These are phyloP conservation scores for Amphirosellinia nigrospora DNA, from an alignment of 495 filamentous ascomycete genomes.

Conservation along the genomic window DNA sequence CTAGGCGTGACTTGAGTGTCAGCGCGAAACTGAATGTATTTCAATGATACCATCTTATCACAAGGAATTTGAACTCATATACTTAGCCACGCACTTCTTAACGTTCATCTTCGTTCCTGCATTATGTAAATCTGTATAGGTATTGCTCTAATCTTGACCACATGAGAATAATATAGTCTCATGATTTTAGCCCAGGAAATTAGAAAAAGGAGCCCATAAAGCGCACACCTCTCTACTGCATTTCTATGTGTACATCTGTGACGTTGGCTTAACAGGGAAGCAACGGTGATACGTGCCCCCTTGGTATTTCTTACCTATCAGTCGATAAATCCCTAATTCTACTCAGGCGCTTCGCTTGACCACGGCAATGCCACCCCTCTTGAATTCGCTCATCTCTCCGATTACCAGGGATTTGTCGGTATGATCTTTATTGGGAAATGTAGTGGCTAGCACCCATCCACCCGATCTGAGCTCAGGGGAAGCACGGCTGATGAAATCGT, in stretches of 20 bases:
- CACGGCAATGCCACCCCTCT: conserved; percentile 77
- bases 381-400: conserved; percentile 83
- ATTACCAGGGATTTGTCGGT: conserved; percentile 71
- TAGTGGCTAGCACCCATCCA: conserved; percentile 86
- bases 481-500: conserved; percentile 77
- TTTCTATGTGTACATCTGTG: conserved; percentile 13
- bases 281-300: neutral
- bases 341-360: conserved; percentile 63
- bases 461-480: conserved; percentile 64
- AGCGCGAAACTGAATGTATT: neutral
- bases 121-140: neutral
- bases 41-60: neutral
- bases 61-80: neutral
- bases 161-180: neutral
- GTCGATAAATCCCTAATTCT: neutral
- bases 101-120: neutral
- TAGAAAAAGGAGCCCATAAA: neutral
- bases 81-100: neutral
- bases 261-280: neutral
- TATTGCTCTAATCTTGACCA: neutral
- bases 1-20: neutral
- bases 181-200: neutral
- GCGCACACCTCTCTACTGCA: neutral
- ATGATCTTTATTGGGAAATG: conserved; percentile 94
- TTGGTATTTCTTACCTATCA: conserved; percentile 3